Evolutionary conservation across 192 early-diverging fungal species (phyloP).

Genomic region (Coemansia sp.): DNA sequence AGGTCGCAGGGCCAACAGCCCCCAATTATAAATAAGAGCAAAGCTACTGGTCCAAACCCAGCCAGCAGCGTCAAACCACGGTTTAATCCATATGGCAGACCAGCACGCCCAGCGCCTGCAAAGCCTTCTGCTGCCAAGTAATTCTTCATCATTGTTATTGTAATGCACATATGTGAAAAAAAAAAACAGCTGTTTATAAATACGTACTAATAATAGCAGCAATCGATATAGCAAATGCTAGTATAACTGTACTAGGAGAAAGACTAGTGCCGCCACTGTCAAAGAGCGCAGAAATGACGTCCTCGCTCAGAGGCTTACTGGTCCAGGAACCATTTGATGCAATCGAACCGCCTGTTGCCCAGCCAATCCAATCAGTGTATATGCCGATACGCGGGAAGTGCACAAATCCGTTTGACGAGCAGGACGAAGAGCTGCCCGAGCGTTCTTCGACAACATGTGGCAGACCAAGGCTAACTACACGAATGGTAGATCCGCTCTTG

Average conservation of each 20-base stretch:
- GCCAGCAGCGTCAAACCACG: slow-evolving; percentile 14
- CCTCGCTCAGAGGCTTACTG: slow-evolving; percentile 21
- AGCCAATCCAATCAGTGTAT: slow-evolving; percentile 53
- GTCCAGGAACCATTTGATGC: slow-evolving; percentile 44
- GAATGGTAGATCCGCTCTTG: slow-evolving; percentile 27
- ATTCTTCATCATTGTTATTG: slow-evolving; percentile 5
- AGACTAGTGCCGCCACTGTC: slow-evolving; percentile 5
- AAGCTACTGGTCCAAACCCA: background rate
- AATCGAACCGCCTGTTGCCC: slow-evolving; percentile 37
- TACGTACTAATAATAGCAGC: slow-evolving; percentile 5
- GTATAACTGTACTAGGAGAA: background rate
- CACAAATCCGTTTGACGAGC: slow-evolving; percentile 46
- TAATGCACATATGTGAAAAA: background rate
- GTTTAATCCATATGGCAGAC: slow-evolving; percentile 30
- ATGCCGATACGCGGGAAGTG: slow-evolving; percentile 43
- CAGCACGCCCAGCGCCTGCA: slow-evolving; percentile 8
- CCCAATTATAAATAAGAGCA: background rate
- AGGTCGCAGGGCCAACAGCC: slow-evolving; percentile 21
- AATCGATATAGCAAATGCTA: background rate
- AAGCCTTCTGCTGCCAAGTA: slow-evolving; percentile 20
- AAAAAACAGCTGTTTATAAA: background rate
- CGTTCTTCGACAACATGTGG: slow-evolving; percentile 40
- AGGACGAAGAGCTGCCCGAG: slow-evolving; percentile 17
- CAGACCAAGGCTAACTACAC: slow-evolving; percentile 32
- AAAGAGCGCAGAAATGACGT: slow-evolving; percentile 29